phyloP scores from a whole-genome alignment of 1,139 yeast genomes.

The Hyphopichia pseudoburtonii region DNA sequence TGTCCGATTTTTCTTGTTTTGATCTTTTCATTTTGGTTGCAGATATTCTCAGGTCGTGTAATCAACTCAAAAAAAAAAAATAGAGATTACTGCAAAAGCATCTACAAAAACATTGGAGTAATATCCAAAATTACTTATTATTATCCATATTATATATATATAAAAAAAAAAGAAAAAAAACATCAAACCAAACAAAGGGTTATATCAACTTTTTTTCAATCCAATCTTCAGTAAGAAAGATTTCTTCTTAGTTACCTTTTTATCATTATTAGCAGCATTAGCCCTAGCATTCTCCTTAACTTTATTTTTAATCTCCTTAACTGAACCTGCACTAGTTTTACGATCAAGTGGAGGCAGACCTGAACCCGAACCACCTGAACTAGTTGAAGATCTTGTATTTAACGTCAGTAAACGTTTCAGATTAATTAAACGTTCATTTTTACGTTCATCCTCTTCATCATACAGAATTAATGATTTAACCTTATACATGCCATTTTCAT shows the following conservation, averaged over 20 bases:
- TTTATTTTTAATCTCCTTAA: neutral
- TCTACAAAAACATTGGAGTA: no score
- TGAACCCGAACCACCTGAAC: no score
- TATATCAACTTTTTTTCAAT: neutral
- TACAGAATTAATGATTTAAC: slow-evolving; percentile 41
- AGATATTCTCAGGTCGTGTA: no score
- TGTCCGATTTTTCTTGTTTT: no score
- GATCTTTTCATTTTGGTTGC: no score
- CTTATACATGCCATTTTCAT: slow-evolving; percentile 26
- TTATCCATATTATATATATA: no score
- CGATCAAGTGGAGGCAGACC: no score
- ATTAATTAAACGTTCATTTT: slow-evolving; percentile 19
- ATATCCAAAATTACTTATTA: no score
- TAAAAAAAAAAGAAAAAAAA: no score
- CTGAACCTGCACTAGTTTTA: no score
- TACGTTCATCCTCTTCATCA: slow-evolving; percentile 28
- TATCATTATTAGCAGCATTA: neutral
- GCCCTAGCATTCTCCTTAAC: neutral
- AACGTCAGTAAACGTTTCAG: slow-evolving; percentile 1
- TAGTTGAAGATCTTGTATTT: slow-evolving; percentile 1
- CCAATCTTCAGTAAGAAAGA: neutral
- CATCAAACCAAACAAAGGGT: neutral
- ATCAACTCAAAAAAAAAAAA: no score
- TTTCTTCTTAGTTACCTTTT: neutral
- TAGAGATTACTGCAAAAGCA: no score